These are phyloP conservation scores for Perilla frutescens DNA, from an alignment of 257 asterid species.

Conservation along the genomic window DNA sequence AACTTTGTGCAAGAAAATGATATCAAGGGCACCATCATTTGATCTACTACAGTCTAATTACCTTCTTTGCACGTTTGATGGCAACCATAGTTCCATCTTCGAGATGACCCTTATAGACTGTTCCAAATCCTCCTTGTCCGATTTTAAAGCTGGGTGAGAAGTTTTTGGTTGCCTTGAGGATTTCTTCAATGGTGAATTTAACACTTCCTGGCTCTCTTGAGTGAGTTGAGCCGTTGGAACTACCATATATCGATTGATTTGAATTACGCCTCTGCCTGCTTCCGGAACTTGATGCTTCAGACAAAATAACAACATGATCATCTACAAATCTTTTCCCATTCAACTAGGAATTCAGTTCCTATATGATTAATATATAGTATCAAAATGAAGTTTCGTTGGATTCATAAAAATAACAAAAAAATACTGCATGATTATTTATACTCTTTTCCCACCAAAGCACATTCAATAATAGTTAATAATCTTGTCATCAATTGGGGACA, in stretches of 20 bases:
- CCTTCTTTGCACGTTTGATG: conserved; percentile 93
- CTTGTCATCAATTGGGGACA: neutral
- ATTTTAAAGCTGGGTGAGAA: conserved; percentile 84
- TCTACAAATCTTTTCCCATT: conserved; percentile 7
- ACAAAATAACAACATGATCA: conserved; percentile 35
- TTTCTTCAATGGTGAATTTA: conserved; percentile 72
- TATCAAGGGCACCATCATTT: neutral
- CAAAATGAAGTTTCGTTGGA: neutral
- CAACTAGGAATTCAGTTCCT: conserved; percentile 13
- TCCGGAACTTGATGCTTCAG: conserved; percentile 58
- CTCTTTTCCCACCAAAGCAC: neutral
- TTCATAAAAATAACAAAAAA: neutral
- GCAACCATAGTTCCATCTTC: conserved; percentile 86
- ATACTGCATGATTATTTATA: too few relatives aligned
- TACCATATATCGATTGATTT: conserved; percentile 52
- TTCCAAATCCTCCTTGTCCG: conserved; percentile 99
- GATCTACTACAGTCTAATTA: conserved; percentile 27
- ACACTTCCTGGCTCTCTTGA: conserved; percentile 53
- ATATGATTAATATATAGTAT: neutral
- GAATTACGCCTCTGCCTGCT: conserved; percentile 54
- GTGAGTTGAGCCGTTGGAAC: conserved; percentile 59
- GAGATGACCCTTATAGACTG: conserved; percentile 82
- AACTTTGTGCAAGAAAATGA: neutral
- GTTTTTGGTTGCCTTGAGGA: conserved; percentile 73
- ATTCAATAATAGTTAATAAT: neutral